Conservation (phyloP, 805 yeast genomes). For the Myxozyma monticola region DNA sequence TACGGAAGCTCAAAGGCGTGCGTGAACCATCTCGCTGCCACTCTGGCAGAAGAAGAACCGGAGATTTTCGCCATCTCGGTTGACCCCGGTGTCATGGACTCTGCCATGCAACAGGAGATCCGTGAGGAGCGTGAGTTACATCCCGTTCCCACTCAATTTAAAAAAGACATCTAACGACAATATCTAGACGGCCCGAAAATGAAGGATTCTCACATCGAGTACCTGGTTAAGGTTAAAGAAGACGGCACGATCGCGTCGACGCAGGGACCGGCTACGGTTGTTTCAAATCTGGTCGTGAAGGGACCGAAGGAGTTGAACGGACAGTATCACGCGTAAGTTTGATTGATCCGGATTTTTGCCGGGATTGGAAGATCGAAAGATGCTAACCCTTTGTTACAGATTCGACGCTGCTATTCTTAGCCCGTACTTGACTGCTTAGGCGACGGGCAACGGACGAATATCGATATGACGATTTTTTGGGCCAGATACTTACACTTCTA, state of each 20-base stretch:
- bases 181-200: constrained; percentile 21
- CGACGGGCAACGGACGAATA: too few species aligned
- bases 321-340: constrained; percentile 56
- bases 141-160: not conserved
- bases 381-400: constrained; percentile 1
- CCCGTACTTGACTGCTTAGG: constrained; percentile 20
- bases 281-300: constrained; percentile 61
- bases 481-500: too few species aligned
- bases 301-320: constrained; percentile 67
- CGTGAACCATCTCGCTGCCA: constrained; percentile 68
- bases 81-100: constrained; percentile 95
- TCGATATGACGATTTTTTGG: too few species aligned
- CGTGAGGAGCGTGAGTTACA: constrained; percentile 50
- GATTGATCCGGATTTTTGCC: not conserved
- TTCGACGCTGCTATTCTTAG: constrained; percentile 19
- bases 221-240: constrained; percentile 38
- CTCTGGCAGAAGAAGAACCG: constrained; percentile 68
- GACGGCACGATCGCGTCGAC: constrained; percentile 63
- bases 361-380: not conserved
- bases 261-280: constrained; percentile 67
- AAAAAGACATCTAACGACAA: too few species aligned
- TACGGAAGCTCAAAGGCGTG: constrained; percentile 94
- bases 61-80: constrained; percentile 62
- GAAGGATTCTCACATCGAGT: constrained; percentile 22
- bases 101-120: constrained; percentile 82